phyloP scores from a whole-genome alignment of 805 yeast species.

The Candida wancherniae region DNA sequence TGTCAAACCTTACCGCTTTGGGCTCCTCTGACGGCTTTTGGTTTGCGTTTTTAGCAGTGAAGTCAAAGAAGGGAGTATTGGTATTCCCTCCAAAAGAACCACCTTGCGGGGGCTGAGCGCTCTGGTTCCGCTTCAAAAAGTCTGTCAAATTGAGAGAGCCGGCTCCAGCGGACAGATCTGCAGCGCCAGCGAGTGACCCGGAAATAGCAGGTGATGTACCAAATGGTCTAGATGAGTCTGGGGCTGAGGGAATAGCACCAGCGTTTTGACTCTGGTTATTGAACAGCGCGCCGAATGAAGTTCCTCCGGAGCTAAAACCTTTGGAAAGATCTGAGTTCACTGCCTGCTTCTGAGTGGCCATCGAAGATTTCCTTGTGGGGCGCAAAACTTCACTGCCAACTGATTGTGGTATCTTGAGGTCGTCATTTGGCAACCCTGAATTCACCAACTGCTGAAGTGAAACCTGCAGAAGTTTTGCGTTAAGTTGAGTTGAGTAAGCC shows the following conservation, averaged over 20 bases:
- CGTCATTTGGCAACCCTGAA: conserved; percentile 27
- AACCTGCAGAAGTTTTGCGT: conserved; percentile 21
- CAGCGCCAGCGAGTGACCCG: background rate
- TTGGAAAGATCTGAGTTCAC: no score
- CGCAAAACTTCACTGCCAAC: no score
- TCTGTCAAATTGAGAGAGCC: conserved; percentile 4
- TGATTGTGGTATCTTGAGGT: conserved; percentile 23
- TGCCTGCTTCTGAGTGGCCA: no score
- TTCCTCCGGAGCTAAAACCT: no score
- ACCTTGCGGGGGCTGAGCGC: background rate
- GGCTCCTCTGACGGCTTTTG: no score
- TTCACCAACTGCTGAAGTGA: conserved; percentile 27
- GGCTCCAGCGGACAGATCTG: background rate
- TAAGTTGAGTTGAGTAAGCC: conserved; percentile 30
- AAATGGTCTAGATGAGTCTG: no score
- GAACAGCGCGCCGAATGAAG: no score
- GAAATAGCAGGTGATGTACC: conserved; percentile 1
- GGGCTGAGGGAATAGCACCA: no score
- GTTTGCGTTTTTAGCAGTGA: conserved; percentile 1
- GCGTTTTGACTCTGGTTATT: no score
- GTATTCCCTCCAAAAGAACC: conserved; percentile 4
- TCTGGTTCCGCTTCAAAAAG: conserved; percentile 5
- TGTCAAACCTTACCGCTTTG: no score
- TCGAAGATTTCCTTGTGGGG: no score
- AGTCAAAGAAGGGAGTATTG: conserved; percentile 1